phyloP scores from a whole-genome alignment of 2,329 filamentous ascomycete species.

The Nakataea oryzae region DNA sequence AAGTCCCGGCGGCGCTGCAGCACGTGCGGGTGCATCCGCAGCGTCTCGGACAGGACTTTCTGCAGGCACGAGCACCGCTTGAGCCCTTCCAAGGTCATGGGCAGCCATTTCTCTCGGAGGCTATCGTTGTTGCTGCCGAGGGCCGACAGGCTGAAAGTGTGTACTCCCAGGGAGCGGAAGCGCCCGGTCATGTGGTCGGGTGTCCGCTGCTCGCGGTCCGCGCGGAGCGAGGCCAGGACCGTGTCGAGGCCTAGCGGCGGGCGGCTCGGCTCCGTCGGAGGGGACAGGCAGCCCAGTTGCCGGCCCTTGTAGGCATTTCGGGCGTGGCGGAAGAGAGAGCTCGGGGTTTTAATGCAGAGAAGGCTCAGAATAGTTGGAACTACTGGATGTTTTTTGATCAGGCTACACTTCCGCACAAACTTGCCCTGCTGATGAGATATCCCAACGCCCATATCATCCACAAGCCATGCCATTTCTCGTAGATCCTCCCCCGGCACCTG shows the following conservation, averaged over 20 bases:
- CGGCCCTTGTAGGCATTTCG: no score
- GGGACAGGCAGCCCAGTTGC: not conserved
- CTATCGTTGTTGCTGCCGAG: conserved; percentile 7
- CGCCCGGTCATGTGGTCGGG: conserved; percentile 27
- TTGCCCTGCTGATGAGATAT: no score
- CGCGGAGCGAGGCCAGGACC: conserved; percentile 43
- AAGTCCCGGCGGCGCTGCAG: not conserved
- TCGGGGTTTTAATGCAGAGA: no score
- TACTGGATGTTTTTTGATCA: no score
- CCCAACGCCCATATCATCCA: no score
- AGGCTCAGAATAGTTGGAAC: no score
- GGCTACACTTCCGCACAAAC: no score
- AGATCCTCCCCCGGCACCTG: no score
- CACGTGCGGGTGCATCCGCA: conserved; percentile 13
- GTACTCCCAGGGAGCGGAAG: conserved; percentile 38
- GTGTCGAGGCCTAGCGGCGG: conserved; percentile 44
- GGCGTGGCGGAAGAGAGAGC: no score
- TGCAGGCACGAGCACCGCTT: conserved; percentile 37
- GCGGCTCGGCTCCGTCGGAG: not conserved
- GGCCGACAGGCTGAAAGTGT: conserved; percentile 33
- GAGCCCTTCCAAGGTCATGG: conserved; percentile 35
- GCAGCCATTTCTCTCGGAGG: conserved; percentile 13
- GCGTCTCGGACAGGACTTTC: conserved; percentile 28
- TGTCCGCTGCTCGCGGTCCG: conserved; percentile 37
- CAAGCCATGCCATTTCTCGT: no score